Percentiles rank a stretch among this genome's conserved stretches.
These are phyloP conservation scores for Aspergillus cristatus DNA, from an alignment of 495 filamentous ascomycete species.

Conservation along the genomic window DNA sequence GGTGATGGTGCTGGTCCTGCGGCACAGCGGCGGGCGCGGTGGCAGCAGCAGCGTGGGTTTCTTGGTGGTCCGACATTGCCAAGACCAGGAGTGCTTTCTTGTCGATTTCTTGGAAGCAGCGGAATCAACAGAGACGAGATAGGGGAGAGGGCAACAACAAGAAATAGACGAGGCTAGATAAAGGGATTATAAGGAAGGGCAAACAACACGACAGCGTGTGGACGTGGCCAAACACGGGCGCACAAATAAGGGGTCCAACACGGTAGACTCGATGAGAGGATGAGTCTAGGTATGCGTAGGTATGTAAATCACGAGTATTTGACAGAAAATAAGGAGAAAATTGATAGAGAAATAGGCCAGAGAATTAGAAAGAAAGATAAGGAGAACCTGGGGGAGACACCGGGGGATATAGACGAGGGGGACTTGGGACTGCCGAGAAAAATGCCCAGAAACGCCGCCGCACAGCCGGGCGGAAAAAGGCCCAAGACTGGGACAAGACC, in stretches of 20 bases:
- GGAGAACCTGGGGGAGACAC: constrained; percentile 1
- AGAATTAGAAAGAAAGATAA: constrained; percentile 1
- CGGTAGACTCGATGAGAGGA: too few species aligned
- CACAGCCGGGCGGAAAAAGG: constrained; percentile 15
- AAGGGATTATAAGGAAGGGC: too few species aligned
- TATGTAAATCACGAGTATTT: too few species aligned
- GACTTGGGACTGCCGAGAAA: constrained; percentile 23
- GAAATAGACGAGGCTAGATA: neutral
- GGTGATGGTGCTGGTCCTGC: neutral
- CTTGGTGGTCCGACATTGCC: constrained; percentile 9
- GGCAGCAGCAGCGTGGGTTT: neutral
- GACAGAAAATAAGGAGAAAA: constrained; percentile 1
- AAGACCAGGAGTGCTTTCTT: constrained; percentile 9
- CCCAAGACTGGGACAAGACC: constrained; percentile 18
- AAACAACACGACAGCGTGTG: too few species aligned
- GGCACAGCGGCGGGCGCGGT: neutral
- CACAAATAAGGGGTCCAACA: too few species aligned
- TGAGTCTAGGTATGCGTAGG: too few species aligned
- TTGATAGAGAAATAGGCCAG: constrained; percentile 4
- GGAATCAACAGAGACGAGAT: neutral
- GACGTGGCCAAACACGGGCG: too few species aligned
- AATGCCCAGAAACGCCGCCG: constrained; percentile 24
- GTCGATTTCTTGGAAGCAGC: neutral
- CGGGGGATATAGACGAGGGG: constrained; percentile 8
- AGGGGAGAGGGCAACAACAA: neutral